Base-by-base conservation (phyloP, 768 basidiomycete species). In the Mycena capillaripes region DNA sequence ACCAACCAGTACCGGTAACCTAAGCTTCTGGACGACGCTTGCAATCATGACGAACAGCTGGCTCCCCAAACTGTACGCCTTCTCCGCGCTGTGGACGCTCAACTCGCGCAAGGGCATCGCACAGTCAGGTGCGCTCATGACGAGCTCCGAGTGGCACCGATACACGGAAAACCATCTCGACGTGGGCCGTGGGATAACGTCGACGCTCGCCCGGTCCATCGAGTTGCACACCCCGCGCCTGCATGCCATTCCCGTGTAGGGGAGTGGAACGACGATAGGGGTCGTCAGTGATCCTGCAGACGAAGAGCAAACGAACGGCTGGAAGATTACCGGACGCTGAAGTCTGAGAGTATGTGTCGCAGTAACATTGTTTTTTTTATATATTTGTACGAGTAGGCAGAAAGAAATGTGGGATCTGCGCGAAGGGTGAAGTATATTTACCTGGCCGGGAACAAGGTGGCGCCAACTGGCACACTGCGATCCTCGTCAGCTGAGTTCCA, bases 81-180 rank as follows among this genome's bases (percentile, higher is more conserved):
- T 55, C 53, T 55, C 53, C 53, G 53, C 53, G 53, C 1, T 55
- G 53, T 55, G 53, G 53, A 55, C 53, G 19, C 53, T 55, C 53
- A 55, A 55, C 30, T 19, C 53, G 30, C 53, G 53, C n/a, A n/a
- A 48, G 46, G 23, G 12, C 27, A 52, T 52, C 16, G 46, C 21
- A 12, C 46, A 12, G n/a, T 21, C n/a, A 21, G 23, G 46, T 23
- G n/a, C 8, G 23, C 46, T 23, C 8, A 48, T 48, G 46, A 48
- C 46, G 17, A 48, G 46, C 46, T n/a, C 46, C 21, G 46, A 48
- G n/a, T 48, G 46, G 46, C 46, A 23, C 21, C 46, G 46, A n/a
- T 23, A 48, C 9, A 4, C 46, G n/a, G 46, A 25, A n/a, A n/a
- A n/a, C n/a, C n/a, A n/a, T n/a, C n/a, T n/a, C 17, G 8, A 25